phyloP scores from a whole-genome alignment of 2,329 filamentous ascomycete species.

The Ascochyta fabae region DNA sequence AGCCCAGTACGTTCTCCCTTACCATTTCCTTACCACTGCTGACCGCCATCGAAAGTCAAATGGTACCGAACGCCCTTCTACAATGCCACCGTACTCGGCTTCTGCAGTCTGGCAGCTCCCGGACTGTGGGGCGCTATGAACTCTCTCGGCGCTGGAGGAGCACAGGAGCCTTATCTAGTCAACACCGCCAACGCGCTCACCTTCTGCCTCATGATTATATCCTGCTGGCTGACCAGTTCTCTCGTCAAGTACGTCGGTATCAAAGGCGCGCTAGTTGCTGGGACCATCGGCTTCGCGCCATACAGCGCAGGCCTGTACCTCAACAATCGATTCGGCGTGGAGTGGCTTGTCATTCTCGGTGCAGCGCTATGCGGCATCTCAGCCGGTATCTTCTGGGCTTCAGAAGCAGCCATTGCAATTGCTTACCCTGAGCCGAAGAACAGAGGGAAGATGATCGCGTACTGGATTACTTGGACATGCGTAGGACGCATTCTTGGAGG shows the following conservation, averaged over 20 bases:
- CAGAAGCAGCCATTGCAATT: slow-evolving; percentile 21
- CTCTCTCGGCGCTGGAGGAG: slow-evolving; percentile 24
- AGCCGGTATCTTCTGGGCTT: slow-evolving; percentile 23
- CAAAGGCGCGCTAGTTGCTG: slow-evolving; percentile 19
- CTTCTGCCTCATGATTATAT: slow-evolving; percentile 21
- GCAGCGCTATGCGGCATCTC: slow-evolving; percentile 21
- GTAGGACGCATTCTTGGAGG: slow-evolving; percentile 60
- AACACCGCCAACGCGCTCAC: slow-evolving; percentile 25
- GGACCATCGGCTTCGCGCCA: slow-evolving; percentile 21
- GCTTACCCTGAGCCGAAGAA: slow-evolving; percentile 18
- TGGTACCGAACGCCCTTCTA: slow-evolving; percentile 75
- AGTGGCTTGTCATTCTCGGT: slow-evolving; percentile 23
- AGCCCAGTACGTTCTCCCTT: not conserved
- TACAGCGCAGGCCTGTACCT: slow-evolving; percentile 25
- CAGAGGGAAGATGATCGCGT: slow-evolving; percentile 37
- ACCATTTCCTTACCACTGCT: not conserved
- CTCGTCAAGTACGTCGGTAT: slow-evolving; percentile 19
- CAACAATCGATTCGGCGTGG: slow-evolving; percentile 22
- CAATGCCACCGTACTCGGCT: slow-evolving; percentile 72
- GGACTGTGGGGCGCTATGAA: slow-evolving; percentile 29
- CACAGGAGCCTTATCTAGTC: slow-evolving; percentile 20
- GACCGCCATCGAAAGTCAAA: slow-evolving; percentile 54
- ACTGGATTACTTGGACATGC: slow-evolving; percentile 61
- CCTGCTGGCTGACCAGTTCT: slow-evolving; percentile 19
- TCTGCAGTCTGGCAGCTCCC: slow-evolving; percentile 69